Base-by-base conservation (phyloP, 1,284 basidiomycete genomes). In the Ustilago nuda region DNA sequence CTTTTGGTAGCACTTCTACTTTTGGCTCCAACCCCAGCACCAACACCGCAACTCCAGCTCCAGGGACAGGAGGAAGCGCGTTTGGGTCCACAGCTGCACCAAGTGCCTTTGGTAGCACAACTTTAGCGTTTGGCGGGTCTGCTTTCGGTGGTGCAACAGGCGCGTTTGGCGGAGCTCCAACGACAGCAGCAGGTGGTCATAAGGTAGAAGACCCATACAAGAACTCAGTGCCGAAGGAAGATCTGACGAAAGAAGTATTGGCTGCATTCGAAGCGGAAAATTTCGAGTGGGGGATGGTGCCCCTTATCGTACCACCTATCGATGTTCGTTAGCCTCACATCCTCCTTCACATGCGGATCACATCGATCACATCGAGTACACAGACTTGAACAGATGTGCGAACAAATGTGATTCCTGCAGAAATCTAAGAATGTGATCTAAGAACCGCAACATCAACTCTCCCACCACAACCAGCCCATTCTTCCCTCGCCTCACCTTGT, bases 381-480 rank as follows among this genome's bases (percentile, higher is more conserved):
- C n/a, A 7, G 15, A 19, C 17, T 27, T 27, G 23, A 19, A 19
- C n/a, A 45, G 15, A 15, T 11, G 11, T 45, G 17, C 8, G 43
- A 19, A 19, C n/a, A 1, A 19, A 7, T 9, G 4, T 45, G 11
- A 8, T 27, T 27, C 23, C 23, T 27, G 43, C 17, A 45, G 8
- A 45, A 5, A 8, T 11, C 41, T 30, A 39, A 19, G 54, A 11
- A 19, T 19, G 56, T 15, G 69, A 23, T 46, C 30, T 37, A n/a
- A 81, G 59, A 17, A 73, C 3, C 1, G 71, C 76, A 0, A 81
- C 72, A 54, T 81, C 77, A 17, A 79, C 68, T 2, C 72, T 43
- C 0, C 62, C 64, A 1, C 79, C 79, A 17, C 62, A 53, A 4
- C 79, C 79, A 6, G 53, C 52, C 79, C 79, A 81, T 4, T 56